These are phyloP conservation scores for Candida xiaguanensis DNA, from an alignment of 805 yeast genomes.

Conservation along the genomic window DNA sequence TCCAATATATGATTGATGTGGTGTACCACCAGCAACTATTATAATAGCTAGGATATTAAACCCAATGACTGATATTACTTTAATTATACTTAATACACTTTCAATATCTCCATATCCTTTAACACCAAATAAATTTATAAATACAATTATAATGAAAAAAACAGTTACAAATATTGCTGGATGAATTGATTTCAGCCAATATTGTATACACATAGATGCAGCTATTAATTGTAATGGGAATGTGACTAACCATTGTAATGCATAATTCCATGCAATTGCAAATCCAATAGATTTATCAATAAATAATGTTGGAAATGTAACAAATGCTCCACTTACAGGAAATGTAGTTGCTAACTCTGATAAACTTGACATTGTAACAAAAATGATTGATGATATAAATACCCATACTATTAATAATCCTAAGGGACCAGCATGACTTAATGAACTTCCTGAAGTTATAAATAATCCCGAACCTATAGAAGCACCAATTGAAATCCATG, in stretches of 20 bases:
- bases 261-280: slow-evolving; percentile 52
- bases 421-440: slow-evolving; percentile 69
- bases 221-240: slow-evolving; percentile 36
- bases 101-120: slow-evolving; percentile 71
- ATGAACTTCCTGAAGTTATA: slow-evolving; percentile 65
- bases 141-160: slow-evolving; percentile 48
- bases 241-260: slow-evolving; percentile 35
- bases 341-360: slow-evolving; percentile 60
- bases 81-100: slow-evolving; percentile 50
- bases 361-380: slow-evolving; percentile 52
- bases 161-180: slow-evolving; percentile 57
- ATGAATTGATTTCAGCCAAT: slow-evolving; percentile 29
- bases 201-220: slow-evolving; percentile 30
- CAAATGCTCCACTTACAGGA: slow-evolving; percentile 65
- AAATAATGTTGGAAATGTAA: slow-evolving; percentile 56
- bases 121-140: slow-evolving; percentile 58
- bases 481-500: slow-evolving; percentile 83
- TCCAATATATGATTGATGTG: slow-evolving; percentile 54
- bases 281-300: slow-evolving; percentile 61
- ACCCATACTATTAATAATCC: slow-evolving; percentile 55
- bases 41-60: slow-evolving; percentile 55
- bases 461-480: slow-evolving; percentile 82
- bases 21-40: slow-evolving; percentile 57
- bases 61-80: slow-evolving; percentile 56
- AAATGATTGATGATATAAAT: slow-evolving; percentile 52